Conservation (phyloP, 164 flowering plant species). For the Cinnamomum chago region DNA sequence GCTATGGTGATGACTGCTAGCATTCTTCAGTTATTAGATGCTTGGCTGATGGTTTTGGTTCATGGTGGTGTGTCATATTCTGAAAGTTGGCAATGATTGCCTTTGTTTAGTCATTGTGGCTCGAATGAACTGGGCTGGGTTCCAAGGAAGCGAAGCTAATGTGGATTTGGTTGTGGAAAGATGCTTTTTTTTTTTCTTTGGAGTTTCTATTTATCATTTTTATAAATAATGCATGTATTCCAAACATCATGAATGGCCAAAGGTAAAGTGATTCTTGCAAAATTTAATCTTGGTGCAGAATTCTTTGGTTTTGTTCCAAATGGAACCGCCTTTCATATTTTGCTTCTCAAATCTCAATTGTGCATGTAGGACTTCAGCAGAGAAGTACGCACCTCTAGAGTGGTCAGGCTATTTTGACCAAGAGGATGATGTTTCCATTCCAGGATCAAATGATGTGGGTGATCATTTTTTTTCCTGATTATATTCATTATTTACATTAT, state of each 20-base stretch:
- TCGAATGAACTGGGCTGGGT: no score
- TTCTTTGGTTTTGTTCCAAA: background rate
- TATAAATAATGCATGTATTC: background rate
- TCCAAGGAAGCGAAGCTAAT: no score
- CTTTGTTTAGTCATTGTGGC: no score
- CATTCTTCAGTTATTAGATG: no score
- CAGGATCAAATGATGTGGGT: slow-evolving; percentile 55
- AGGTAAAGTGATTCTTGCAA: background rate
- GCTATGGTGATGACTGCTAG: no score
- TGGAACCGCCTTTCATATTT: background rate
- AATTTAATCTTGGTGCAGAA: background rate
- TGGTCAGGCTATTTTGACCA: slow-evolving; percentile 70
- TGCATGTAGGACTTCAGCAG: slow-evolving; percentile 39
- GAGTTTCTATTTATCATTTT: no score
- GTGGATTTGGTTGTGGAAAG: no score
- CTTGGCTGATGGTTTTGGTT: no score
- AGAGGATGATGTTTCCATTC: slow-evolving; percentile 60
- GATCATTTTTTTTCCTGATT: background rate
- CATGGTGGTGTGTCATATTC: no score
- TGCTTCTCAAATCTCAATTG: slow-evolving; percentile 1
- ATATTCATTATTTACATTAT: background rate
- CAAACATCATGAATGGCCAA: background rate
- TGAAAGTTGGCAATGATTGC: no score
- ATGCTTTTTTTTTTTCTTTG: no score
- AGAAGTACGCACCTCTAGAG: slow-evolving; percentile 58